Conservation (phyloP, 495 filamentous ascomycete genomes). For the Aspergillus cavernicola region DNA sequence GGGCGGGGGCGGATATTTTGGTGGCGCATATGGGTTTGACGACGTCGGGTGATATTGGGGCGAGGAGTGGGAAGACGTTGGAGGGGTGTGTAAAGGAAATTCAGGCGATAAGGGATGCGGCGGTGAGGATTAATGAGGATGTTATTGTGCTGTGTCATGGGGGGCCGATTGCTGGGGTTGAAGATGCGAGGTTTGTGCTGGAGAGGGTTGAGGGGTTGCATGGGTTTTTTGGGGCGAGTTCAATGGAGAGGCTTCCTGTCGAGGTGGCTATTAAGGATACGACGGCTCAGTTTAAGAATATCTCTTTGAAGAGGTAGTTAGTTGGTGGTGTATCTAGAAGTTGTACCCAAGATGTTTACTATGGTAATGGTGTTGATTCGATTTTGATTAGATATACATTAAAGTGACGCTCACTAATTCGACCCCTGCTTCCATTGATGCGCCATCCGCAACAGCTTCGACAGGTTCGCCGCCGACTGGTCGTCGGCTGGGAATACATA, state of each 20-base stretch:
- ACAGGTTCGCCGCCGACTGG: slow-evolving; percentile 76
- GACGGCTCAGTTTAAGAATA: slow-evolving; percentile 56
- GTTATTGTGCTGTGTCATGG: slow-evolving; percentile 69
- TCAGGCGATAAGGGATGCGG: slow-evolving; percentile 61
- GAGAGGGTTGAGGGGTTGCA: slow-evolving; percentile 56
- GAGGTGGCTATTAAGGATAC: slow-evolving; percentile 62
- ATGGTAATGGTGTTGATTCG: no score
- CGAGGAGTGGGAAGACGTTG: slow-evolving; percentile 53
- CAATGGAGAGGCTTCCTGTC: slow-evolving; percentile 67
- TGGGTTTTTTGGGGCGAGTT: slow-evolving; percentile 69
- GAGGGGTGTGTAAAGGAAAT: slow-evolving; percentile 57
- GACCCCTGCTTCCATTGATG: slow-evolving; percentile 79
- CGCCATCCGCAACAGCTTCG: slow-evolving; percentile 78
- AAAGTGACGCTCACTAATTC: slow-evolving; percentile 19
- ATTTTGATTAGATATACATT: no score
- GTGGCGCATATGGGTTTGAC: slow-evolving; percentile 70
- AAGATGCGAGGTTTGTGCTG: slow-evolving; percentile 62
- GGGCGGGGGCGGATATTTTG: slow-evolving; percentile 62
- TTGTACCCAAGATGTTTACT: no score
- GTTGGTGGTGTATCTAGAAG: no score
- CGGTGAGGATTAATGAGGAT: slow-evolving; percentile 46
- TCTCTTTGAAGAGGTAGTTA: no score
- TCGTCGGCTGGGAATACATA: slow-evolving; percentile 98
- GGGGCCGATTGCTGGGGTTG: slow-evolving; percentile 58
- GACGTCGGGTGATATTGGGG: slow-evolving; percentile 61